These are phyloP conservation scores for Saksenaea vasiformis DNA, from an alignment of 371 early-diverging fungal species.

Conservation along the genomic window DNA sequence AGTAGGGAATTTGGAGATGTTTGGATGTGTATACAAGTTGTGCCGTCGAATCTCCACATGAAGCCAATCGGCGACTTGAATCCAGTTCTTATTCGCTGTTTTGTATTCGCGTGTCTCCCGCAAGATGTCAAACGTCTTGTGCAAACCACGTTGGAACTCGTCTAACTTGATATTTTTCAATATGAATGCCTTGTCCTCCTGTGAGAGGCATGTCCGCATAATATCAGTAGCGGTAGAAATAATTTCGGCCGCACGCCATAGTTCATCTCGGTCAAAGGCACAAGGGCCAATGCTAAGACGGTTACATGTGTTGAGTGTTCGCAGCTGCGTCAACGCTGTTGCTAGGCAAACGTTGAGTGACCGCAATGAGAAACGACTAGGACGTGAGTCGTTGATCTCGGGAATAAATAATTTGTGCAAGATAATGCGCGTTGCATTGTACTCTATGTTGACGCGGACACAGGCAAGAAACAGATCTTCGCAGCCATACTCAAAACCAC, in stretches of 20 bases:
- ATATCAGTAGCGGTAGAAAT: slow-evolving; percentile 42
- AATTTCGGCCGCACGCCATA: slow-evolving; percentile 44
- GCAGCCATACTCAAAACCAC: slow-evolving; percentile 48
- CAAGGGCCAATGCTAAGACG: slow-evolving; percentile 32
- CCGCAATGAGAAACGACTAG: slow-evolving; percentile 32
- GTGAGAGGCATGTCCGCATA: slow-evolving; percentile 31
- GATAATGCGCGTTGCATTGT: slow-evolving; percentile 47
- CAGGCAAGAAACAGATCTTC: slow-evolving; percentile 42
- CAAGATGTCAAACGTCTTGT: slow-evolving; percentile 28
- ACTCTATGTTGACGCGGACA: slow-evolving; percentile 48
- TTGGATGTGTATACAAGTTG: slow-evolving; percentile 15
- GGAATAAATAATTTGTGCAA: slow-evolving; percentile 51
- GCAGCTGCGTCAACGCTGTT: slow-evolving; percentile 33
- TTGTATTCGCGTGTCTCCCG: slow-evolving; percentile 34
- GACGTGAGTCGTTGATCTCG: slow-evolving; percentile 34
- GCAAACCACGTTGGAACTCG: slow-evolving; percentile 34
- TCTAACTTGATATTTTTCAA: slow-evolving; percentile 19
- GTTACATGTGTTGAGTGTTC: slow-evolving; percentile 32
- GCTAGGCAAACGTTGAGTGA: slow-evolving; percentile 47
- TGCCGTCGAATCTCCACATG: slow-evolving; percentile 44
- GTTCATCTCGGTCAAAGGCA: slow-evolving; percentile 49
- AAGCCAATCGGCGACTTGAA: slow-evolving; percentile 46
- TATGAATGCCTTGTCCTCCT: slow-evolving; percentile 26
- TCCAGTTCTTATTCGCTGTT: slow-evolving; percentile 28
- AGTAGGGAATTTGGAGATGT: not conserved